Evolutionary conservation across 306 rosid genomes (phyloP), one percentile per base, ranked within the genome.

Genomic region (Quercus alba): DNA sequence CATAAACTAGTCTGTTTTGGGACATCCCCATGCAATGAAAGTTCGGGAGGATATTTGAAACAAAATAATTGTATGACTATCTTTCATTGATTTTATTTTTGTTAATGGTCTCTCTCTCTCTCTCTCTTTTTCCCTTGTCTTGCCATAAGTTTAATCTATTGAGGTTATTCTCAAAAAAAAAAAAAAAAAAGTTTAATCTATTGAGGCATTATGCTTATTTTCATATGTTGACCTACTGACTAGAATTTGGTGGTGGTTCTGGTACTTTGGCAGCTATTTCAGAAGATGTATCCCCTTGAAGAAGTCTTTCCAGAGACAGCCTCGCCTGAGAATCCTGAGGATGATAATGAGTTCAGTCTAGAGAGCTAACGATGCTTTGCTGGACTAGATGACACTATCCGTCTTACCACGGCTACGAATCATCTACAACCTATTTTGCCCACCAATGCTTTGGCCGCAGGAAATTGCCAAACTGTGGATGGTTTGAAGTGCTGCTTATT

Each of bases 241-340:
- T 73, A 28, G 33, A 67, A 35, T 78, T 81, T 78, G 77, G 75
- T 64, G 79, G 58, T 63, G 77, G 41, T 73, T 73, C 21, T 73
- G 73, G 55, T 73, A 73, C 33, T 73, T 52, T 78, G 46, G 67
- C 87, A 88, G 92, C 80, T 86, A 70, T 88, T 86, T 84, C 69
- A 73, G 63, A 84, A 74, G 77, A 77, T 88, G 83, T 88, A 84
- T 79, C 89, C 89, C 25, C 0, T 75, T n/a, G 88, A 88, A 70
- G 86, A 79, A 67, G 82, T 77, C 85, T 88, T 88, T 82, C 89
- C 89, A 20, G 81, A 80, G 85, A 76, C 77, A 8, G 70, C 57
- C 57, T 71, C 86, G 58, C 76, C 88, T 25, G 85, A 88, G 74
- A 87, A 82, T 66, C 38, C 78, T 14, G 31, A 11, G 7, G 86